Evolutionary conservation across 225 moss, liverwort and hornwort genomes (phyloP), one percentile per base, ranked within the genome.

Genomic region (Bryum argenteum): DNA sequence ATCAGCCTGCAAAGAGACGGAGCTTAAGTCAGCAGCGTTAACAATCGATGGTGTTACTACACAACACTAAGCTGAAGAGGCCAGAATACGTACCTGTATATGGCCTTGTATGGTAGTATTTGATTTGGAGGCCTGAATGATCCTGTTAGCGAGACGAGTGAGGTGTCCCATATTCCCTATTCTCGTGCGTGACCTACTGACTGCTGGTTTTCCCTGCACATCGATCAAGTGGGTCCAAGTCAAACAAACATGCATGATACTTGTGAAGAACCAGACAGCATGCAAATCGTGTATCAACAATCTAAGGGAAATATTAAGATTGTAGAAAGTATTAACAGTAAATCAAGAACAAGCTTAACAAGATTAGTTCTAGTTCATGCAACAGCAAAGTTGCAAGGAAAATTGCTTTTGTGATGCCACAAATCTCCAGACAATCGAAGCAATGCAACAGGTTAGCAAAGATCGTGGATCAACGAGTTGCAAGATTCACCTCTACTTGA

Each of bases 91-190:
- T n/a, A 97, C 98, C 98, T 94, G 91, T 2, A 94, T 73, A 48
- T 91, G 92, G n/a, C 66, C 79, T 57, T 90, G 85, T 50, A 94
- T 84, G 42, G 83, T 79, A 28, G 83, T 65, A 39, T 83, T 91
- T 15, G 82, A 81, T 54, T 63, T 84, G 11, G 83, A 84, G 12
- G 88, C 82, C 81, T 93, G 88, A 18, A 81, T 78, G 67, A 98
- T 85, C 85, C 79, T 92, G 80, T 94, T 94, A 3, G 94, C 89
- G 17, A 98, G 83, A 47, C 91, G 89, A 19, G 94, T 98, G 0
- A 98, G 79, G 47, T 98, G 98, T 67, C 98, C 98, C 92, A 98
- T 92, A 71, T 83, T 98, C 63, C 91, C 96, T 90, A 96, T 90
- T 81, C 90, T 91, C 76, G 93, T 83, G 18, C 81, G 89, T 23